Base-by-base conservation (phyloP, 2,329 filamentous ascomycete species). In the Trichoderma aggressivum region DNA sequence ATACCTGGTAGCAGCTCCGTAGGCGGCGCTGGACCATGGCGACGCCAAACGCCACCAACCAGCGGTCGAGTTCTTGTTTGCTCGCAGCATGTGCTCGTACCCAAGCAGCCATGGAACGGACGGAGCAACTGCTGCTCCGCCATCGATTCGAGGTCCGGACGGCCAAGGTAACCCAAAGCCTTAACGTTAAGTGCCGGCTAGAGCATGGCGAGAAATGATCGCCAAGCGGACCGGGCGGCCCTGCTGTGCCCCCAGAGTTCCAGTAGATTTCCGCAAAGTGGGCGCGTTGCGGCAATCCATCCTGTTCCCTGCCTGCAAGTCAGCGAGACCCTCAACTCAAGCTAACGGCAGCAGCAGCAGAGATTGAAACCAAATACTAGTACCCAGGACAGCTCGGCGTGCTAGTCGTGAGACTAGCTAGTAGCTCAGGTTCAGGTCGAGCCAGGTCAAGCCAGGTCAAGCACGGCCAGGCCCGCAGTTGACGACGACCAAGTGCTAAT, bases 251-350 rank as follows among this genome's bases (percentile, higher is more conserved):
- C 55, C 55, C 36, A 34, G 36, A 34, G 39, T 55, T 39, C 68
- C 68, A 61, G 32, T 50, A 62, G 63, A 71, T 67, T 71, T 58
- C 70, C 70, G 70, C 70, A 21, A 26, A 26, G 63, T 62, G 36
- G 70, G 63, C 55, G 70, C 43, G 32, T 71, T n/a, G 6, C 26
- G 63, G 50, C 53, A 60, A 39, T 47, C 18, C 47, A 50, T 53
- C 21, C 53, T 32, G 30, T 26, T 34, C 70, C 62, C 56, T 62
- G 70, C 39, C 70, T 68, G 63, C 58, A 68, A 71, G 70, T 62
- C 70, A 68, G 70, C 61, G 32, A 68, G 62, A 26, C 32, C 30
- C 58, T 61, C 58, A 32, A 21, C n/a, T n/a, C 18, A 11, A 56
- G 59, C 58, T 55, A 62, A 21, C 32, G 32, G n/a, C n/a, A n/a